Percentiles rank a stretch among this genome's conserved stretches.
phyloP scores from a whole-genome alignment of 768 basidiomycete genomes.

The Tylopilus felleus region DNA sequence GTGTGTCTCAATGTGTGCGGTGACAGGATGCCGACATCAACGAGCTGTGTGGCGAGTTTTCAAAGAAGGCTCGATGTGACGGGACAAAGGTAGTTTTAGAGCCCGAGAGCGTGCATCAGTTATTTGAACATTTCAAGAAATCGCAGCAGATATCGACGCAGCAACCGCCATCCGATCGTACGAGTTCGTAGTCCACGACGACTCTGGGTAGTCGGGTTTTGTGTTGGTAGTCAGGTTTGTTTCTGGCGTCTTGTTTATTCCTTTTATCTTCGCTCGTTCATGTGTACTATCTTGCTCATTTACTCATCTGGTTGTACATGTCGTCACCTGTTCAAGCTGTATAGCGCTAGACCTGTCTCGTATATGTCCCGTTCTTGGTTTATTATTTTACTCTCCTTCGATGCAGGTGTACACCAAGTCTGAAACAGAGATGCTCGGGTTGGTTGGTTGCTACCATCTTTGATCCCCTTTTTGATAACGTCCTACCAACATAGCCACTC shows the following conservation, averaged over 20 bases:
- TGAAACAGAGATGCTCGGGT: not conserved
- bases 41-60: slow-evolving; percentile 74
- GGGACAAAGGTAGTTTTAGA: slow-evolving; percentile 80
- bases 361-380: not conserved
- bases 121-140: slow-evolving; percentile 42
- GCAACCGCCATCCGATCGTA: slow-evolving; percentile 5
- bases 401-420: not conserved
- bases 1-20: not conserved
- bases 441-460: not conserved
- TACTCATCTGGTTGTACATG: not conserved
- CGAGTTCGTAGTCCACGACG: slow-evolving; percentile 11
- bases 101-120: slow-evolving; percentile 40
- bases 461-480: not conserved
- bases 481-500: not conserved
- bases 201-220: not conserved
- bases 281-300: slow-evolving; percentile 14
- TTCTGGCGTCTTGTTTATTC: slow-evolving; percentile 17
- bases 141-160: slow-evolving; percentile 10
- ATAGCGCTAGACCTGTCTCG: slow-evolving; percentile 5
- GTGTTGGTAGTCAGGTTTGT: too few species aligned
- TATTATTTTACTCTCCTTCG: not conserved
- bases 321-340: not conserved
- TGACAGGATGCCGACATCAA: slow-evolving; percentile 72
- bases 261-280: slow-evolving; percentile 15
- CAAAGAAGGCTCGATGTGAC: slow-evolving; percentile 79